These are phyloP conservation scores for Coemansia sp. DNA, from an alignment of 192 early-diverging fungal genomes.

Conservation along the genomic window DNA sequence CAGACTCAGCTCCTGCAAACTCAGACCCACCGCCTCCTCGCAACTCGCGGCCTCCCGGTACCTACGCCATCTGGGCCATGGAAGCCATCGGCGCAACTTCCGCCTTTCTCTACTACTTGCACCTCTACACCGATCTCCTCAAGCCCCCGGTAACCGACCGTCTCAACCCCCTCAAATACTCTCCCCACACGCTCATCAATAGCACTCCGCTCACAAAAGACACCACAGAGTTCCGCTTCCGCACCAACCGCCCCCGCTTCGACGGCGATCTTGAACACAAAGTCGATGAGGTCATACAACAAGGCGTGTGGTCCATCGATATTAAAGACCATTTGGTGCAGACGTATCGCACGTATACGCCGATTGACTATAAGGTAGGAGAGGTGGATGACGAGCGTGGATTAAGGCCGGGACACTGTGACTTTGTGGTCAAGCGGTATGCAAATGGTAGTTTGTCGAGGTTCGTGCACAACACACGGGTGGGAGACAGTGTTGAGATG, in stretches of 20 bases:
- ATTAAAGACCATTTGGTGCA: slow-evolving; percentile 72
- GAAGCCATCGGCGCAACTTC: slow-evolving; percentile 37
- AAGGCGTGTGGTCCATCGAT: slow-evolving; percentile 61
- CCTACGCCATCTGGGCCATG: slow-evolving; percentile 48
- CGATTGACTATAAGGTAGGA: slow-evolving; percentile 55
- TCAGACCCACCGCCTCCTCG: background rate
- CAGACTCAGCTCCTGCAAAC: too few relatives aligned
- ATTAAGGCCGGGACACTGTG: slow-evolving; percentile 48
- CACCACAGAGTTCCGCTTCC: slow-evolving; percentile 61
- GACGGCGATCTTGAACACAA: slow-evolving; percentile 28
- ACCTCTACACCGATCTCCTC: slow-evolving; percentile 40
- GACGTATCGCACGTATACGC: slow-evolving; percentile 70
- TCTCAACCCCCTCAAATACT: slow-evolving; percentile 55
- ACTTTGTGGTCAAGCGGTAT: slow-evolving; percentile 70
- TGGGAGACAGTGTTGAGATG: slow-evolving; percentile 63
- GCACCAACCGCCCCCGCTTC: slow-evolving; percentile 53
- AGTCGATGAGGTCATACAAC: slow-evolving; percentile 16
- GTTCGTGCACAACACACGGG: slow-evolving; percentile 56
- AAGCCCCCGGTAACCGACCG: slow-evolving; percentile 34
- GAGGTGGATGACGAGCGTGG: slow-evolving; percentile 27
- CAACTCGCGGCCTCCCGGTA: slow-evolving; percentile 38
- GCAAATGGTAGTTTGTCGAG: slow-evolving; percentile 65
- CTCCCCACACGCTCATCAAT: slow-evolving; percentile 53
- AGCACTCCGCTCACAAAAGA: slow-evolving; percentile 53
- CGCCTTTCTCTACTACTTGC: slow-evolving; percentile 37